These are phyloP conservation scores for Backusella tuberculispora DNA, from an alignment of 192 early-diverging fungal species.

Conservation along the genomic window DNA sequence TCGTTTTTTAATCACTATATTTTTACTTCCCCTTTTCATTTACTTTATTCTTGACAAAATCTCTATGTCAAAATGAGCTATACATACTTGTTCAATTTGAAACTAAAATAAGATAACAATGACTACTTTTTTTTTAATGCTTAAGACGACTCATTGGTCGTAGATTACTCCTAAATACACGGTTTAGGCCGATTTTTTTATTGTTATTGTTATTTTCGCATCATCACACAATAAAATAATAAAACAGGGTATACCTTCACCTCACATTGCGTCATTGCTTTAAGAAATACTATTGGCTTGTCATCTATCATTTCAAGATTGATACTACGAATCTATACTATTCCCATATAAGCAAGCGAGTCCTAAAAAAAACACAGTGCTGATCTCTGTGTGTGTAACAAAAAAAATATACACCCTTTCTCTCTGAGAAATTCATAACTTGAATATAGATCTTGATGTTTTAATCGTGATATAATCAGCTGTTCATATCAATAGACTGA, in stretches of 20 bases:
- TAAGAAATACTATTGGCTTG: constrained; percentile 8
- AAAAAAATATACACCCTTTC: not conserved
- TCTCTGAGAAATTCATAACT: not conserved
- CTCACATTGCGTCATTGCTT: constrained; percentile 8
- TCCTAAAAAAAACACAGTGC: not conserved
- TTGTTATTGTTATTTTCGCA: not conserved
- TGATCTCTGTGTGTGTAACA: not conserved
- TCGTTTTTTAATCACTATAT: not conserved
- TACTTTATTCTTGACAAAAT: not conserved
- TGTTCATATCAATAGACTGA: too few relatives aligned
- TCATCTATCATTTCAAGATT: constrained; percentile 13
- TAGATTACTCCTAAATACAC: constrained; percentile 12
- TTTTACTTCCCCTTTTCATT: not conserved
- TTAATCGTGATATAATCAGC: not conserved
- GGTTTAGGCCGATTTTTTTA: constrained; percentile 5
- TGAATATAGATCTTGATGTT: not conserved
- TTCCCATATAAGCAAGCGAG: not conserved
- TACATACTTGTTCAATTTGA: not conserved
- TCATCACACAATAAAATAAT: not conserved
- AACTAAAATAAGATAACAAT: constrained; percentile 2
- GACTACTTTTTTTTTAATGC: not conserved
- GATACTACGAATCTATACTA: not conserved
- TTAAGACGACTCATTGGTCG: not conserved
- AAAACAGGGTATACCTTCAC: constrained; percentile 1
- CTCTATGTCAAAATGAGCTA: not conserved